Base-by-base conservation (phyloP, 768 basidiomycete genomes). In the Calvatia gigantea region DNA sequence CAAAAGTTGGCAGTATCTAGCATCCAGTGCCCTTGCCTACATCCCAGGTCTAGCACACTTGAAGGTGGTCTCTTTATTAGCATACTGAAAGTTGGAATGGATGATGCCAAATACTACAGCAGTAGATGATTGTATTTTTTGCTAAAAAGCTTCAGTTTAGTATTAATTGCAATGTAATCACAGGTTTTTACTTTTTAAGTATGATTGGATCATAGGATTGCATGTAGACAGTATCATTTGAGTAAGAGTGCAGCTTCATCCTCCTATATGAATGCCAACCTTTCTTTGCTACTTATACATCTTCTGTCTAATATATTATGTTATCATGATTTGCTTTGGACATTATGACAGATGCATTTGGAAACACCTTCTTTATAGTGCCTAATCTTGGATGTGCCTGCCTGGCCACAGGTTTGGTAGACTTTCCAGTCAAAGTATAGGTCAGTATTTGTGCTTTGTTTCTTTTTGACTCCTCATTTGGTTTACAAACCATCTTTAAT, bases 11-110 rank as follows among this genome's bases (percentile, higher is more conserved):
- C 81, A 3, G 89, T 84, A 45, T 84, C 74, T 0, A 82, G 56
- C 4, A 84, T 73, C 91, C 91, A 93, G 45, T 78, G 64, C 0
- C 89, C 89, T 44, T 78, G 61, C 9, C 91, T 89, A 65, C 89
- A 91, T 2, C 91, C 91, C 11, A 93, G 69, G 62, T 92, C 90
- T 5, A 93, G 76, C 21, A 86, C 83, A 11, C 73, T 70, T 1
- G 68, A 64, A 1, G 88, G 85, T 0, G 75, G 73, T n/a, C 69
- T 69, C 21, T 74, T 73, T 31, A 73, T 64, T 58, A 76, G 79
- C 56, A 78, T 69, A 54, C 81, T 75, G 62, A 92, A 91, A 0
- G 83, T 81, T 0, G 89, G 88, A 0, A 79, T 77, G 4, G 74
- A 75, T 2, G 73, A 70, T 41, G 73, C 79, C 14, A 92, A 73